phyloP scores from a whole-genome alignment of 371 early-diverging fungal genomes.

The Blakeslea trispora region DNA sequence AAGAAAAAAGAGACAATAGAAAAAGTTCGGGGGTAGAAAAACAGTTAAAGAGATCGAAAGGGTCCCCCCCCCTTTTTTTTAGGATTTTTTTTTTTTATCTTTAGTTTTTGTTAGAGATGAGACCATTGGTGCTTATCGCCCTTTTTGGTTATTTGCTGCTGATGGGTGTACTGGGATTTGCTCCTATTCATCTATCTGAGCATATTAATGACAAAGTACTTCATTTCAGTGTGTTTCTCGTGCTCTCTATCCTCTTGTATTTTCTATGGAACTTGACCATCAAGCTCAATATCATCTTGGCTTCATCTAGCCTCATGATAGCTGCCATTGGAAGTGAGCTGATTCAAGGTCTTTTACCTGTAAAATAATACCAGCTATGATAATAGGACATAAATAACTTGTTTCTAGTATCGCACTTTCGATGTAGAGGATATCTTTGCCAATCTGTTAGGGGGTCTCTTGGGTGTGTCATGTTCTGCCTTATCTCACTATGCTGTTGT shows the following conservation, averaged over 20 bases:
- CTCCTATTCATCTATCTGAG: constrained; percentile 41
- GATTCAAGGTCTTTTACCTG: constrained; percentile 50
- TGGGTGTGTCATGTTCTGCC: constrained; percentile 36
- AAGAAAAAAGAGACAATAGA: not conserved
- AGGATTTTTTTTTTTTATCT: too few species aligned
- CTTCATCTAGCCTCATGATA: constrained; percentile 21
- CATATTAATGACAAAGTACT: constrained; percentile 47
- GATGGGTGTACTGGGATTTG: constrained; percentile 49
- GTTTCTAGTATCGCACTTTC: constrained; percentile 47
- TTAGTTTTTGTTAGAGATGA: not conserved
- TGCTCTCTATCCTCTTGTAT: constrained; percentile 39
- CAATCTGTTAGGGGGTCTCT: constrained; percentile 38
- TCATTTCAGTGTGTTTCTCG: constrained; percentile 40
- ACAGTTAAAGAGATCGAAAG: too few species aligned
- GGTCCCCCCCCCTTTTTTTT: too few species aligned
- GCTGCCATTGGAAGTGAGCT: constrained; percentile 44
- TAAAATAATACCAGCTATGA: constrained; percentile 12
- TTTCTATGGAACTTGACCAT: constrained; percentile 49
- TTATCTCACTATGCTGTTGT: constrained; percentile 29
- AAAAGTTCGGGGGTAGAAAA: too few species aligned
- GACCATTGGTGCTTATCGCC: constrained; percentile 24
- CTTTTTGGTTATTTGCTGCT: constrained; percentile 37
- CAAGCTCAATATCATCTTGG: constrained; percentile 39
- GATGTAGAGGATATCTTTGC: constrained; percentile 49
- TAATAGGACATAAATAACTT: not conserved